Percentiles rank a stretch among this genome's conserved stretches.
phyloP scores from a whole-genome alignment of 805 yeast species.

The Candida silvicultrix region DNA sequence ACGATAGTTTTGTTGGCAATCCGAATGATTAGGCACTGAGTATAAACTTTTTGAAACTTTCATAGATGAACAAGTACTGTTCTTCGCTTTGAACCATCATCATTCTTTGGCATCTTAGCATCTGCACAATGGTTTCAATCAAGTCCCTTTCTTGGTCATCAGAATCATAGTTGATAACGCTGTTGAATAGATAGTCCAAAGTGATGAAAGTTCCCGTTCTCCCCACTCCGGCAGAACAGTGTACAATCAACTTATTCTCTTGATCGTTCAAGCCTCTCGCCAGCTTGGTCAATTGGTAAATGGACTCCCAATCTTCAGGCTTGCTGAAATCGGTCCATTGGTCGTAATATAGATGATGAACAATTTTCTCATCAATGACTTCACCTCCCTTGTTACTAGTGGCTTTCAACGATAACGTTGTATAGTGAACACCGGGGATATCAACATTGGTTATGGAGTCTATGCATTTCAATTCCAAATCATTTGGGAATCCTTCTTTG shows the following conservation, averaged over 20 bases:
- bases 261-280: slow-evolving; percentile 22
- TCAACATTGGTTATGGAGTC: slow-evolving; percentile 14
- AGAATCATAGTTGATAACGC: background rate
- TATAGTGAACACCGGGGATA: slow-evolving; percentile 14
- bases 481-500: slow-evolving; percentile 3
- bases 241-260: slow-evolving; percentile 53
- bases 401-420: slow-evolving; percentile 16
- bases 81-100: slow-evolving; percentile 43
- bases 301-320: slow-evolving; percentile 34
- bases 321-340: slow-evolving; percentile 84
- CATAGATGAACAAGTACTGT: slow-evolving; percentile 41
- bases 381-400: slow-evolving; percentile 13
- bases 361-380: slow-evolving; percentile 35
- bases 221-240: slow-evolving; percentile 97
- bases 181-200: slow-evolving; percentile 41
- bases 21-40: background rate
- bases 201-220: slow-evolving; percentile 86
- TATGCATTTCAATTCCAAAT: slow-evolving; percentile 18
- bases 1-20: too few relatives aligned
- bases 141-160: slow-evolving; percentile 23
- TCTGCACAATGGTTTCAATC: slow-evolving; percentile 31
- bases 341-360: slow-evolving; percentile 64
- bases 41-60: slow-evolving; percentile 16
- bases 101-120: slow-evolving; percentile 38
- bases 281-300: slow-evolving; percentile 24